Percentiles rank a stretch among this genome's conserved stretches.
phyloP scores from a whole-genome alignment of 257 asterid genomes.

The Plantago major region DNA sequence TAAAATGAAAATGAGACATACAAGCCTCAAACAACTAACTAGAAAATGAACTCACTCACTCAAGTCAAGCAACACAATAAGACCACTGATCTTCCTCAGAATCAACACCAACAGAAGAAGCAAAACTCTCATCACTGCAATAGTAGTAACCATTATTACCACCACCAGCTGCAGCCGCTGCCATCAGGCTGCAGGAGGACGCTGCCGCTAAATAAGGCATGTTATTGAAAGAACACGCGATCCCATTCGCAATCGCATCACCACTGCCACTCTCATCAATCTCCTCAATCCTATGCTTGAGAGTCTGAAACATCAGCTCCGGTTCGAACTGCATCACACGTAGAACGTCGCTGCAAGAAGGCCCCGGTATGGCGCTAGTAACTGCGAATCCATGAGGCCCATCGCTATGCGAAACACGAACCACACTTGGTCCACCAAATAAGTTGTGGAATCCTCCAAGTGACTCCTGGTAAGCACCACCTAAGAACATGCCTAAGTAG shows the following conservation, averaged over 20 bases:
- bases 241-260: conserved; percentile 30
- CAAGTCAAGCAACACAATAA: conserved; percentile 63
- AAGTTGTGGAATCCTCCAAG: conserved; percentile 89
- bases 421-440: conserved; percentile 86
- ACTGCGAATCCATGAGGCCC: conserved; percentile 86
- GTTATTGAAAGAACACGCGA: conserved; percentile 64
- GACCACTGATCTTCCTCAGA: conserved; percentile 90
- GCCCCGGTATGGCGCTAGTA: conserved; percentile 75
- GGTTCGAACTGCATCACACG: conserved; percentile 93
- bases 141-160: conserved; percentile 41
- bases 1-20: background rate
- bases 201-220: conserved; percentile 76
- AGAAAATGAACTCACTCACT: background rate
- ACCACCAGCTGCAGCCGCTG: conserved; percentile 20
- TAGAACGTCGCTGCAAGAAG: conserved; percentile 73
- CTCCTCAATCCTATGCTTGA: conserved; percentile 82
- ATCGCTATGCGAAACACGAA: conserved; percentile 77
- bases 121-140: conserved; percentile 43
- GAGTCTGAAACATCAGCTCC: conserved; percentile 80
- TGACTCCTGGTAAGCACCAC: conserved; percentile 97
- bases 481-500: conserved; percentile 90
- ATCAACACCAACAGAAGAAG: conserved; percentile 30
- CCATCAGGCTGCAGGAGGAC: conserved; percentile 53
- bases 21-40: conserved; percentile 2
- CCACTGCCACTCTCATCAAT: conserved; percentile 21